Evolutionary conservation across 23 red algal species (phyloP), one percentile per base, ranked within the genome.

Genomic region (Gracilaria domingensis): DNA sequence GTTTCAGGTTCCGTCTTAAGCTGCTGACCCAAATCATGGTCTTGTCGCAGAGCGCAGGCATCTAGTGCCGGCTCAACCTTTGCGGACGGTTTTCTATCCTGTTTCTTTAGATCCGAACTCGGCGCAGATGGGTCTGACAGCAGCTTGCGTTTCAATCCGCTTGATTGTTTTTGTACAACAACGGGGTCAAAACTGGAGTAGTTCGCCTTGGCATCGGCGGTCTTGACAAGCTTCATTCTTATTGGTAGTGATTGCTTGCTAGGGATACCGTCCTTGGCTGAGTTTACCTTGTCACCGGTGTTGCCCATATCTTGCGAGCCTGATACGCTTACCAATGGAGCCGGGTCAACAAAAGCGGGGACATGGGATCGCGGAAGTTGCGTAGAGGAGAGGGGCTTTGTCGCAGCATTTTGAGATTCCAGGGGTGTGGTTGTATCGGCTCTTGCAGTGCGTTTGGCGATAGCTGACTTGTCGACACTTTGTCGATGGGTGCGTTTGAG

Each of bases 211-310:
- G 59, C 59, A 8, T 62, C 59, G 21, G 24, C 59, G 7, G 59
- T 62, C 59, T 62, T 62, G 8, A 62, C 59, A 0, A 62, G 26
- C 18, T 62, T 62, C 59, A 62, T 62, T 62, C 59, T 62, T 29
- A 29, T 4, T 30, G 59, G 59, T 6, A n/a, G 8, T 18, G 23
- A 2, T 58, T 58, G 54, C 14, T 6, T 58, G 54, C 23, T 58
- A 58, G 54, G 16, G 59, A 4, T 29, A 24, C 3, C 0, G 59
- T 62, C 24, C 4, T 62, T 62, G 59, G 29, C 29, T 62, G 23
- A 29, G 59, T 29, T 62, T 26, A 5, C 16, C 26, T 29, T 62
- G 16, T 62, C 0, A 29, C 4, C 59, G 29, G 29, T 18, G 29
- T 29, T 12, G 4, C 2, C 24, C 59, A 62, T 62, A 2, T 62